These are phyloP conservation scores for Aquilaria sinensis DNA, from an alignment of 345 rosid species.

Conservation along the genomic window DNA sequence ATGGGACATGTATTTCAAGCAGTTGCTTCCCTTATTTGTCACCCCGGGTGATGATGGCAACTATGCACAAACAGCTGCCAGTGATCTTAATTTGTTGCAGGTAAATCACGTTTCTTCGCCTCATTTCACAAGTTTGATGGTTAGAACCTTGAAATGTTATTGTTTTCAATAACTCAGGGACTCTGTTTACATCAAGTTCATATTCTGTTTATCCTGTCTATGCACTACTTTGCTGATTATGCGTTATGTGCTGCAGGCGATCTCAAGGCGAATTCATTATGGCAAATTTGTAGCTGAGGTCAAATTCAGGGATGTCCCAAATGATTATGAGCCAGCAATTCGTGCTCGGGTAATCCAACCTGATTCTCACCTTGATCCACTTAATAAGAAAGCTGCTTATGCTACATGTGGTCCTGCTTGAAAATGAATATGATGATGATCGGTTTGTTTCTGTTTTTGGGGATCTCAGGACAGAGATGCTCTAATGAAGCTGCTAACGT, in stretches of 20 bases:
- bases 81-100: constrained; percentile 74
- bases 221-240: too few species aligned
- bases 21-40: constrained; percentile 69
- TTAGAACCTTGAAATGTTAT: too few species aligned
- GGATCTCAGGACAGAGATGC: constrained; percentile 52
- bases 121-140: too few species aligned
- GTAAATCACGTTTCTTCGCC: constrained; percentile 20
- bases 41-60: constrained; percentile 71
- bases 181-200: too few species aligned
- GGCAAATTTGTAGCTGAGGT: constrained; percentile 91
- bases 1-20: constrained; percentile 60
- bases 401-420: not conserved
- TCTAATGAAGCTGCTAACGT: constrained; percentile 69
- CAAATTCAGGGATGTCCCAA: constrained; percentile 60
- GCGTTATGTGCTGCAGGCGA: constrained; percentile 38
- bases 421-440: not conserved
- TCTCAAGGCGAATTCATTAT: constrained; percentile 83
- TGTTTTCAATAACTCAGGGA: too few species aligned
- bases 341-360: constrained; percentile 48
- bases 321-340: constrained; percentile 65
- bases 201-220: too few species aligned
- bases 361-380: not conserved
- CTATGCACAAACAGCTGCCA: constrained; percentile 62
- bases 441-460: not conserved
- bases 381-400: too few species aligned